phyloP scores from a whole-genome alignment of 192 early-diverging fungal species.

The Geranomyces variabilis region DNA sequence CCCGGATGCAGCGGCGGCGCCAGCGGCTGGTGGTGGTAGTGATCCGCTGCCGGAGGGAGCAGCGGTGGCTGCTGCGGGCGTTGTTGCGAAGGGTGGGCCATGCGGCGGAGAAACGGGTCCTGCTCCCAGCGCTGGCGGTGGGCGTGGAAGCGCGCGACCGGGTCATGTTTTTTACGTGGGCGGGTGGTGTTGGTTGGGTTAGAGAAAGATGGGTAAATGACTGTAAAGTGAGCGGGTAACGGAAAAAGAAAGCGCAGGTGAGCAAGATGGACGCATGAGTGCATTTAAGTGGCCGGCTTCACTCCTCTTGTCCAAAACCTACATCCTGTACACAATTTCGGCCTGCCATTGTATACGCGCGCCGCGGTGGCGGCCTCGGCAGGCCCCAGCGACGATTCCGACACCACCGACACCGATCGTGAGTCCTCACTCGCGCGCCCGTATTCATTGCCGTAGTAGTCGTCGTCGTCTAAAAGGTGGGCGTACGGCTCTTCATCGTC shows the following conservation, averaged over 20 bases:
- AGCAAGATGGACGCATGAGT: no score
- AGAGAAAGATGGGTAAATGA: slow-evolving; percentile 5
- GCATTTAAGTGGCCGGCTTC: no score
- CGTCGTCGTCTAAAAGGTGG: no score
- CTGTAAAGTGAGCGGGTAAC: not conserved
- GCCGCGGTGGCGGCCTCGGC: not conserved
- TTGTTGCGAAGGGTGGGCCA: not conserved
- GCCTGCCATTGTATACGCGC: not conserved
- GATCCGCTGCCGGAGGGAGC: no score
- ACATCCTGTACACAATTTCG: slow-evolving; percentile 20
- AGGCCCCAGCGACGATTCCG: no score
- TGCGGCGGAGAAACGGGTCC: slow-evolving; percentile 36
- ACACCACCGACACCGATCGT: no score
- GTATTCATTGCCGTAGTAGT: no score
- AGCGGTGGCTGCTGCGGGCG: not conserved
- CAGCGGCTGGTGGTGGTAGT: not conserved
- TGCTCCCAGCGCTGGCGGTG: slow-evolving; percentile 31
- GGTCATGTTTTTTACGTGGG: slow-evolving; percentile 31
- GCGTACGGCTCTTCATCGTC: no score
- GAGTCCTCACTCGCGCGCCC: no score
- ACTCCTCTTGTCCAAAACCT: no score
- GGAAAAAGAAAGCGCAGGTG: not conserved
- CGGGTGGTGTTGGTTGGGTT: slow-evolving; percentile 11
- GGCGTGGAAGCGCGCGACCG: slow-evolving; percentile 40
- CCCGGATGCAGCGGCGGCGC: not conserved